Evolutionary conservation across 495 filamentous ascomycete genomes (phyloP).

Genomic region (Rusavskia elegans): DNA sequence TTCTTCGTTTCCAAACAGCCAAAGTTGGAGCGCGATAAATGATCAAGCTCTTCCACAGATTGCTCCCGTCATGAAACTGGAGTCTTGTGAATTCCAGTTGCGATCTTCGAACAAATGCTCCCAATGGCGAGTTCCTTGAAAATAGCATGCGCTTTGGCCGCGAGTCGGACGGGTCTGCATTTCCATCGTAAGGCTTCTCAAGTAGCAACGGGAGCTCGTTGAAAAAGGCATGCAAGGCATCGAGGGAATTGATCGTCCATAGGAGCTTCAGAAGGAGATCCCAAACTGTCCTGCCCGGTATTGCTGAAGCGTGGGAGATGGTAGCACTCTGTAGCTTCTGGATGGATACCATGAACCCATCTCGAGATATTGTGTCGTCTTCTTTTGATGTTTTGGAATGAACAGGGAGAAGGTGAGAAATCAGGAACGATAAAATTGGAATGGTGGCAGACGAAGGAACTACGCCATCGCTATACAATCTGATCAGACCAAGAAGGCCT

Average conservation of each 20-base stretch:
- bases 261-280: slow-evolving; percentile 70
- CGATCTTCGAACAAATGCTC: slow-evolving; percentile 63
- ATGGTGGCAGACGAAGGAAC: slow-evolving; percentile 62
- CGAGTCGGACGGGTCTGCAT: slow-evolving; percentile 31
- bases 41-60: slow-evolving; percentile 66
- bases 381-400: slow-evolving; percentile 14
- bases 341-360: slow-evolving; percentile 39
- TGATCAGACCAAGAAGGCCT: slow-evolving; percentile 61
- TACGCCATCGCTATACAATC: slow-evolving; percentile 58
- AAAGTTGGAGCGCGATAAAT: slow-evolving; percentile 65
- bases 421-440: slow-evolving; percentile 75
- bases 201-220: slow-evolving; percentile 38
- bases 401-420: slow-evolving; percentile 49
- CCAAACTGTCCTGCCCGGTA: slow-evolving; percentile 70
- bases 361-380: slow-evolving; percentile 19
- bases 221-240: slow-evolving; percentile 59
- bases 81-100: slow-evolving; percentile 66
- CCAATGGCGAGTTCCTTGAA: slow-evolving; percentile 61
- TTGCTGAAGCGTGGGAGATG: slow-evolving; percentile 39
- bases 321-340: slow-evolving; percentile 52
- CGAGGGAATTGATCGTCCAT: slow-evolving; percentile 69
- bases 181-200: slow-evolving; percentile 43
- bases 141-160: slow-evolving; percentile 31
- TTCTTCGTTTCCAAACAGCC: slow-evolving; percentile 49
- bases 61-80: slow-evolving; percentile 59